Evolutionary conservation across 768 basidiomycete genomes (phyloP).

Genomic region (Glaciozyma antarctica): DNA sequence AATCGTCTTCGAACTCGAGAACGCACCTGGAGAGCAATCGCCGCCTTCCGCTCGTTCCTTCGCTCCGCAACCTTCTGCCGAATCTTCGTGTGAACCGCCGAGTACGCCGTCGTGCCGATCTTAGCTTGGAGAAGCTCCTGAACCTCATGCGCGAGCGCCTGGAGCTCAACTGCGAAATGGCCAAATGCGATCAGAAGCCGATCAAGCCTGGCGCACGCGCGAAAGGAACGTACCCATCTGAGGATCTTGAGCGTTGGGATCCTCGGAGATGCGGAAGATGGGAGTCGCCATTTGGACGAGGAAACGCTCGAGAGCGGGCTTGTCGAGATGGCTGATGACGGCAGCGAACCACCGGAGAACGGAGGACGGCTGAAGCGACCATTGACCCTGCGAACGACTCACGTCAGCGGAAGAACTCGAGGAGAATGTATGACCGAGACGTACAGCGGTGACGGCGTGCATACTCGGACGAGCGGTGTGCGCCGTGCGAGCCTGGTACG

Average conservation of each 20-base stretch:
- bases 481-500: constrained; percentile 48
- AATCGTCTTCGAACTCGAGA: neutral
- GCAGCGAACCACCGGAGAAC: constrained; percentile 90
- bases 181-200: neutral
- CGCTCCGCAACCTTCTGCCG: constrained; percentile 59
- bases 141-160: constrained; percentile 67
- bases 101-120: constrained; percentile 79
- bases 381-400: constrained; percentile 53
- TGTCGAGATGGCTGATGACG: constrained; percentile 64
- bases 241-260: constrained; percentile 67
- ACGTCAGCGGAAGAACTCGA: constrained; percentile 1
- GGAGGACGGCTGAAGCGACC: constrained; percentile 70
- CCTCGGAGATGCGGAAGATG: constrained; percentile 74
- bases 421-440: constrained; percentile 1
- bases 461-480: constrained; percentile 32
- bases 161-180: constrained; percentile 59
- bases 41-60: constrained; percentile 61
- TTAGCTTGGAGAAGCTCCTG: constrained; percentile 77
- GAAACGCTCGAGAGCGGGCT: constrained; percentile 53
- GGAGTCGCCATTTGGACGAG: constrained; percentile 78
- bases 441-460: constrained; percentile 26
- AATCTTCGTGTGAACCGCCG: constrained; percentile 66
- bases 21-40: constrained; percentile 48
- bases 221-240: constrained; percentile 56
- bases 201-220: neutral